Evolutionary conservation across 2,329 filamentous ascomycete genomes (phyloP).

Genomic region (Ceratocystis cacaofunesta): DNA sequence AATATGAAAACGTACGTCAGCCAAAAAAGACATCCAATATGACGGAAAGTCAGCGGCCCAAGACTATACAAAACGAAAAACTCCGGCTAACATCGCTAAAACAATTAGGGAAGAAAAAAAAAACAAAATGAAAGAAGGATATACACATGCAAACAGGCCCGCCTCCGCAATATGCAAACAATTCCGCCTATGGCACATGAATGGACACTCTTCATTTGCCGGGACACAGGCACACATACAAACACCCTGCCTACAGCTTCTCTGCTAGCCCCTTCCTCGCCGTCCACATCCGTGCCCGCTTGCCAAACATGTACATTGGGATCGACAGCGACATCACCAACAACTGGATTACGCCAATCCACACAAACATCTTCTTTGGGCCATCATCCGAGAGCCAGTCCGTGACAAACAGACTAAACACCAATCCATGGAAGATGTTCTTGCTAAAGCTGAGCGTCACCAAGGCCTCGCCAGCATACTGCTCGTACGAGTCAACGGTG

Average conservation of each 20-base stretch:
- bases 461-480: constrained; percentile 85
- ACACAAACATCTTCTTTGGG: constrained; percentile 62
- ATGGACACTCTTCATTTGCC: too few species aligned
- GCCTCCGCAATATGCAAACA: not conserved
- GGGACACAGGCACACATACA: not conserved
- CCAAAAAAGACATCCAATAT: not conserved
- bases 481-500: constrained; percentile 80
- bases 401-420: constrained; percentile 80
- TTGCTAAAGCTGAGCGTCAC: constrained; percentile 92
- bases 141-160: not conserved
- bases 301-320: constrained; percentile 90
- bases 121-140: not conserved
- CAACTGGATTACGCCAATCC: constrained; percentile 74
- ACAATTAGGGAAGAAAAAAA: not conserved
- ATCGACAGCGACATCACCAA: constrained; percentile 59
- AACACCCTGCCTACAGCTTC: constrained; percentile 33
- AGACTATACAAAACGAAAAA: not conserved
- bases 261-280: constrained; percentile 76
- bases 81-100: not conserved
- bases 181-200: too few species aligned
- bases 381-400: constrained; percentile 67
- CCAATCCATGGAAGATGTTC: constrained; percentile 79
- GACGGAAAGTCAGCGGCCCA: not conserved
- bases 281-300: constrained; percentile 87
- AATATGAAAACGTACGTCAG: not conserved